Conservation (phyloP, 2,329 filamentous ascomycete species). For the Colletotrichum coccodes region DNA sequence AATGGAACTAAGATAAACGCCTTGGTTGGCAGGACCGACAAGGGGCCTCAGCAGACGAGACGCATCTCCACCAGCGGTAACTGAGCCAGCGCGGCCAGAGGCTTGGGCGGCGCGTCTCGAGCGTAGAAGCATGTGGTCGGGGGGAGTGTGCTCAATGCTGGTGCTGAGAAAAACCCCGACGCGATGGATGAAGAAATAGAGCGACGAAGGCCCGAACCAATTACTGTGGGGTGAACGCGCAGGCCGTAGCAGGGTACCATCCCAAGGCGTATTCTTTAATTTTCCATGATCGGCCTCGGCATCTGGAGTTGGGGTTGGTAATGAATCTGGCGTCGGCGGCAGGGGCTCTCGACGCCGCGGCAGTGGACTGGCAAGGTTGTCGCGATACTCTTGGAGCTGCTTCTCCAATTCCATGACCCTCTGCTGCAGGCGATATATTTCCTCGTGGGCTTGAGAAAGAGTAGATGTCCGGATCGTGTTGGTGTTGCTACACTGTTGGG, state of each 20-base stretch:
- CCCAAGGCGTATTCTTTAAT: constrained; percentile 41
- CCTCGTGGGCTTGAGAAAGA: constrained; percentile 42
- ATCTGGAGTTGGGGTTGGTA: constrained; percentile 1
- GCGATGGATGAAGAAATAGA: constrained; percentile 53
- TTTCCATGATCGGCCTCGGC: not conserved
- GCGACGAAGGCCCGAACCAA: constrained; percentile 54
- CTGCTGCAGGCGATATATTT: constrained; percentile 48
- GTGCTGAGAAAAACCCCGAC: constrained; percentile 48
- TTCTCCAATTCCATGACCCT: constrained; percentile 42
- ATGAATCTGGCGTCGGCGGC: constrained; percentile 1
- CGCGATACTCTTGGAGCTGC: constrained; percentile 35
- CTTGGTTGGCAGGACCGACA: constrained; percentile 4
- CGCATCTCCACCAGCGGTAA: not conserved
- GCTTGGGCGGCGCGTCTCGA: not conserved
- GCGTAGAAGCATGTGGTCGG: constrained; percentile 35
- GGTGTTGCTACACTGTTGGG: constrained; percentile 46
- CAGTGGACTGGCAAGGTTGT: not conserved
- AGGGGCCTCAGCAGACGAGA: constrained; percentile 32
- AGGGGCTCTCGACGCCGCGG: not conserved
- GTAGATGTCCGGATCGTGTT: constrained; percentile 42
- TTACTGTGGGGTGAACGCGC: constrained; percentile 45
- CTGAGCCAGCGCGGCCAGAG: not conserved
- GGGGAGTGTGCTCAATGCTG: constrained; percentile 43
- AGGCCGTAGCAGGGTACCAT: constrained; percentile 47
- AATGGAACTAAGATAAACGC: constrained; percentile 43